Percentiles rank a stretch among this genome's conserved stretches.
These are phyloP conservation scores for Rhodotorula paludigena DNA, from an alignment of 768 basidiomycete genomes.

Conservation along the genomic window DNA sequence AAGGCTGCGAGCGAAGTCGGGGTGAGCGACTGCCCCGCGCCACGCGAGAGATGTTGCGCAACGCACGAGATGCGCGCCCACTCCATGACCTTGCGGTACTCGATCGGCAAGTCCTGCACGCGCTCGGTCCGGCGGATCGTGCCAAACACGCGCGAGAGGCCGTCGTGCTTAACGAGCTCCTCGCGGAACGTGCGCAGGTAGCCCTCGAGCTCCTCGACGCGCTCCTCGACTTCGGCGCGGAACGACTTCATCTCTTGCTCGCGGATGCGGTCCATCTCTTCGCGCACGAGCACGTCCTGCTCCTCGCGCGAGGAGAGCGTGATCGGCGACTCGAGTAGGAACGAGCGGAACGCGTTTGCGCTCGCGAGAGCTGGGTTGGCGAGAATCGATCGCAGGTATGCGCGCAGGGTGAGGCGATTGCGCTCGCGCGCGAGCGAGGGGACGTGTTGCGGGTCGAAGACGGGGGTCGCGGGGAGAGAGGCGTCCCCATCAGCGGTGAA, in stretches of 20 bases:
- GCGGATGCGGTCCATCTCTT: constrained; percentile 79
- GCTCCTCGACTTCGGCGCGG: constrained; percentile 72
- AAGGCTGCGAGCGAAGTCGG: constrained; percentile 54
- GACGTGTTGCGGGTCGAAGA: constrained; percentile 17
- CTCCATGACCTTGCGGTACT: constrained; percentile 84
- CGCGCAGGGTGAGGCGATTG: constrained; percentile 86
- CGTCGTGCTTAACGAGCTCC: constrained; percentile 74
- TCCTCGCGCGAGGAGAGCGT: constrained; percentile 64
- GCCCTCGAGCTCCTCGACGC: constrained; percentile 79
- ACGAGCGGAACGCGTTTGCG: constrained; percentile 78
- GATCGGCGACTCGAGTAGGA: constrained; percentile 73
- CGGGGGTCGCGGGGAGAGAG: constrained; percentile 13
- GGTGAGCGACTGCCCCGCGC: constrained; percentile 1
- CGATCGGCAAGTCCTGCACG: constrained; percentile 69
- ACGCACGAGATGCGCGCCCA: constrained; percentile 96
- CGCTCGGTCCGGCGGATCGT: constrained; percentile 75
- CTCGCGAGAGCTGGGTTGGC: constrained; percentile 67
- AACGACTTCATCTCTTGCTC: constrained; percentile 84
- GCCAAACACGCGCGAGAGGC: constrained; percentile 79
- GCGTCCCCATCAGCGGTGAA: constrained; percentile 8
- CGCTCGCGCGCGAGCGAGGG: constrained; percentile 65
- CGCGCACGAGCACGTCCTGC: constrained; percentile 69
- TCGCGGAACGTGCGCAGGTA: constrained; percentile 84
- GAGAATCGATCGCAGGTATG: constrained; percentile 80
- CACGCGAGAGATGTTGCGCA: not conserved